Conservation (phyloP, 2,329 filamentous ascomycete genomes). For the Diaporthe vexans region DNA sequence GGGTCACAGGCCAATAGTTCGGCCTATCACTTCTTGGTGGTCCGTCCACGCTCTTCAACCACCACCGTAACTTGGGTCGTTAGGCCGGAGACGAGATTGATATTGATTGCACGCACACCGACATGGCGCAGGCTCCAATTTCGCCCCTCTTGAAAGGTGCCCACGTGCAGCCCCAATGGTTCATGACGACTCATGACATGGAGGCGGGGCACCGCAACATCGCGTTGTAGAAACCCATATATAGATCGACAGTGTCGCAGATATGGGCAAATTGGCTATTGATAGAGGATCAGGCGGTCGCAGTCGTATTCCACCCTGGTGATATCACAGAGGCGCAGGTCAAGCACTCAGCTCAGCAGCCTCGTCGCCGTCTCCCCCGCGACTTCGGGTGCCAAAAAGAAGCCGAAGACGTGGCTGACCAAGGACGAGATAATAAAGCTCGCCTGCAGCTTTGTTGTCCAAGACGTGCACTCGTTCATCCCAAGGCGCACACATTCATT, state of each 20-base stretch:
- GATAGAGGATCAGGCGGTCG: conserved; percentile 7
- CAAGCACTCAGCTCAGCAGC: not conserved
- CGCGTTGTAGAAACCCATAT: conserved; percentile 19
- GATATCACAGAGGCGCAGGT: conserved; percentile 9
- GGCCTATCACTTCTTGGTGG: conserved; percentile 4
- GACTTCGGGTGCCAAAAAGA: conserved; percentile 1
- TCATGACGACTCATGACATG: conserved; percentile 19
- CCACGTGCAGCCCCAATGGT: conserved; percentile 28
- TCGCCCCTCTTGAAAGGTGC: not conserved
- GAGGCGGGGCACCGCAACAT: conserved; percentile 25
- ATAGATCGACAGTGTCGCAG: conserved; percentile 30
- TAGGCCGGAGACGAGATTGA: conserved; percentile 16
- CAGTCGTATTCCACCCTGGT: conserved; percentile 21
- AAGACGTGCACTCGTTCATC: conserved; percentile 14
- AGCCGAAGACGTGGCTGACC: not conserved
- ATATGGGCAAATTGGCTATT: conserved; percentile 16
- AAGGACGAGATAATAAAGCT: conserved; percentile 16
- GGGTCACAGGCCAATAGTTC: conserved; percentile 20
- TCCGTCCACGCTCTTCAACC: not conserved
- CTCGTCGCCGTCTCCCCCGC: conserved; percentile 1
- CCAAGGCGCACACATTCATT: conserved; percentile 7
- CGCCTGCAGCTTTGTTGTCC: not conserved
- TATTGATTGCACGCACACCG: conserved; percentile 19
- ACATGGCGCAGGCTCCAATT: not conserved
- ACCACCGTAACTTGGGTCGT: conserved; percentile 5